A percentile compares a stretch with the other conserved stretches of the same genome.
These are phyloP conservation scores for Cryoendolithus antarcticus DNA, from an alignment of 2,329 filamentous ascomycete species.

Conservation along the genomic window DNA sequence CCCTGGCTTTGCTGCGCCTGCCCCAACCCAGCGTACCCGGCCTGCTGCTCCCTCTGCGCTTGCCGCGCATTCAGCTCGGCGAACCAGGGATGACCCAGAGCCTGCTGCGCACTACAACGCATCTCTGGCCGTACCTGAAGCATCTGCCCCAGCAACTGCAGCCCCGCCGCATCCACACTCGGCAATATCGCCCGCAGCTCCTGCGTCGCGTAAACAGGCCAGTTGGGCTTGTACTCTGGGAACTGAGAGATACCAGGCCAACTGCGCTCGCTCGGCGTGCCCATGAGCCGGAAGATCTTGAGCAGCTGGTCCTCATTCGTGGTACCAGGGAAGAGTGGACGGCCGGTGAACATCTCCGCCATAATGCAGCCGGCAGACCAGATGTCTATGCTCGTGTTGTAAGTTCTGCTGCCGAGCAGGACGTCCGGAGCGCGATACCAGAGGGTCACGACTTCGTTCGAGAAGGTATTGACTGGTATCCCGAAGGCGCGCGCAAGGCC, in stretches of 20 bases:
- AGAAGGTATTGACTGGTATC: constrained; percentile 96
- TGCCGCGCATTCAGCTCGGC: constrained; percentile 45
- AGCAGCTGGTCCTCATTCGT: constrained; percentile 97
- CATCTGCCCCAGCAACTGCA: constrained; percentile 82
- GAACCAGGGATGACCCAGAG: constrained; percentile 89
- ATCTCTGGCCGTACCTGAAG: constrained; percentile 86
- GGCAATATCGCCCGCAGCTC: constrained; percentile 77
- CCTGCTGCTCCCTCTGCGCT: no score
- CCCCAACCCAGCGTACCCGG: no score
- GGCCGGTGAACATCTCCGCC: constrained; percentile 97
- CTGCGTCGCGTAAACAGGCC: constrained; percentile 88
- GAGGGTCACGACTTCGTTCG: constrained; percentile 91
- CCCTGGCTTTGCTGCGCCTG: no score
- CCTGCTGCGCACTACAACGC: constrained; percentile 75
- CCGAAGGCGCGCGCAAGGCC: constrained; percentile 88
- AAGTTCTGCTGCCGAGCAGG: constrained; percentile 81
- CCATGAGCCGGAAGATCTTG: constrained; percentile 97
- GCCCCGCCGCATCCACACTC: constrained; percentile 74
- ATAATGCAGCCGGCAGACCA: constrained; percentile 99
- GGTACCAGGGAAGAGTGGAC: constrained; percentile 90
- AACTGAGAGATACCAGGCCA: constrained; percentile 94
- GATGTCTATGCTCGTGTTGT: constrained; percentile 98
- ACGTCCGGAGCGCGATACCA: constrained; percentile 98
- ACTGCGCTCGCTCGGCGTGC: constrained; percentile 84
- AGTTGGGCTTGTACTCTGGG: constrained; percentile 94